Evolutionary conservation across 2,329 filamentous ascomycete genomes (phyloP).

Genomic region (Colletotrichum spinosum): DNA sequence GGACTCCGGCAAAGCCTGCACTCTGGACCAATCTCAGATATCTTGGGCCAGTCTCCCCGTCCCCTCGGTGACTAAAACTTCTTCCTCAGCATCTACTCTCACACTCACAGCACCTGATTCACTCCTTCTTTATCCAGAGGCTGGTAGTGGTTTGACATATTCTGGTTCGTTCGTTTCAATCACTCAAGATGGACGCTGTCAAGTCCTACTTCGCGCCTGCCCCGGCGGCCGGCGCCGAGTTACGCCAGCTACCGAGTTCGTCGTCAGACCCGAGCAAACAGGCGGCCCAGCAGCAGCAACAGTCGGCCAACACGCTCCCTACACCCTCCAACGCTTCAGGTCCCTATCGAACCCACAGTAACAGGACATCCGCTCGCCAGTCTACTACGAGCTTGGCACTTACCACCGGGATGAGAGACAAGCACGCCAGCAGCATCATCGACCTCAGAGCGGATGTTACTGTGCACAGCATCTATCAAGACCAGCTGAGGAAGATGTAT

Average conservation of each 20-base stretch:
- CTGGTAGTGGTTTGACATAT: conserved; percentile 28
- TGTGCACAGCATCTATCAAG: conserved; percentile 37
- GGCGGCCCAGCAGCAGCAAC: neutral
- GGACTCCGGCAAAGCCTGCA: conserved; percentile 13
- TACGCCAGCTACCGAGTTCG: conserved; percentile 5
- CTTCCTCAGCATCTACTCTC: conserved; percentile 4
- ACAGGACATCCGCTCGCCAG: conserved; percentile 31
- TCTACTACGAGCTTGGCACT: conserved; percentile 36
- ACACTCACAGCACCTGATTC: conserved; percentile 11
- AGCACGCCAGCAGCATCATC: conserved; percentile 34
- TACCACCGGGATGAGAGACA: conserved; percentile 35
- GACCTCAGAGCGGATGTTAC: conserved; percentile 37
- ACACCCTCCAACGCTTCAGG: conserved; percentile 6
- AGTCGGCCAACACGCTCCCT: conserved; percentile 1
- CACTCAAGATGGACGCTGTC: conserved; percentile 35
- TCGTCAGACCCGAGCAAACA: conserved; percentile 4
- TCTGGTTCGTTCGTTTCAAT: conserved; percentile 31
- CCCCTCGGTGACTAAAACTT: conserved; percentile 3
- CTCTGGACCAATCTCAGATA: conserved; percentile 25
- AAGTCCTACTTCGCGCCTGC: conserved; percentile 36
- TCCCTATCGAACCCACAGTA: conserved; percentile 25
- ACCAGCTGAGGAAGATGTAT: conserved; percentile 37
- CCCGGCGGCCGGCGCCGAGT: conserved; percentile 15
- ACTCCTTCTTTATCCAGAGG: conserved; percentile 21
- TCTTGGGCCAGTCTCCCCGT: conserved; percentile 24